phyloP scores from a whole-genome alignment of 2,329 filamentous ascomycete genomes.

The Epichloe sp. region DNA sequence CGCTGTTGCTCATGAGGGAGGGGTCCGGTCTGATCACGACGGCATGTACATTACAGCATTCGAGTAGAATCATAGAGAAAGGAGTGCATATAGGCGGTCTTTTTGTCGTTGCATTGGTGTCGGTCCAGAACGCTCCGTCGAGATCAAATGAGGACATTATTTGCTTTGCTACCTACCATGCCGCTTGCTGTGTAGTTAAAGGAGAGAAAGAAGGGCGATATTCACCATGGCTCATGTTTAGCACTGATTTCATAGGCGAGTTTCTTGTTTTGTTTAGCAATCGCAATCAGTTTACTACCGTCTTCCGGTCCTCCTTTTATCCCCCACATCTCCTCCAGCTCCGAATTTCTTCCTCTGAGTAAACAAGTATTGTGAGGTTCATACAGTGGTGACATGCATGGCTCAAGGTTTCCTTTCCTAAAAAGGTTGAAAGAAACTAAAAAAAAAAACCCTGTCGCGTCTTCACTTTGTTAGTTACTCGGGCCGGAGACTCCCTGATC shows the following conservation, averaged over 20 bases:
- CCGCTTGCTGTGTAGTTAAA: too few species aligned
- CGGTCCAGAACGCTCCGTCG: neutral
- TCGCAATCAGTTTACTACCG: too few species aligned
- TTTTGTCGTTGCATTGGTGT: neutral
- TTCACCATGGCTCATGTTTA: neutral
- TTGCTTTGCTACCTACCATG: neutral
- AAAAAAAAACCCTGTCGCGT: neutral
- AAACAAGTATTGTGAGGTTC: neutral
- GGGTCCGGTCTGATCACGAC: neutral
- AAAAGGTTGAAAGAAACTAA: too few species aligned
- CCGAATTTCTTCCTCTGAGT: neutral
- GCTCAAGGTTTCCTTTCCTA: neutral
- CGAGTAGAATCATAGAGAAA: neutral
- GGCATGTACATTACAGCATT: conserved; percentile 1
- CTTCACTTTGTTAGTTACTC: neutral
- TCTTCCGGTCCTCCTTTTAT: too few species aligned
- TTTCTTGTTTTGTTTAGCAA: too few species aligned
- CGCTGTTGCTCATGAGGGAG: neutral
- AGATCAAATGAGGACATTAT: neutral
- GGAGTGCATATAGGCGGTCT: neutral
- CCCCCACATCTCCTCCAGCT: too few species aligned
- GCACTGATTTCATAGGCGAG: neutral
- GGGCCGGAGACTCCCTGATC: neutral
- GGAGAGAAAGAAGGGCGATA: too few species aligned
- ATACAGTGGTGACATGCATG: neutral